Conservation (phyloP, 371 early-diverging fungal genomes). For the Mucor mucedo region DNA sequence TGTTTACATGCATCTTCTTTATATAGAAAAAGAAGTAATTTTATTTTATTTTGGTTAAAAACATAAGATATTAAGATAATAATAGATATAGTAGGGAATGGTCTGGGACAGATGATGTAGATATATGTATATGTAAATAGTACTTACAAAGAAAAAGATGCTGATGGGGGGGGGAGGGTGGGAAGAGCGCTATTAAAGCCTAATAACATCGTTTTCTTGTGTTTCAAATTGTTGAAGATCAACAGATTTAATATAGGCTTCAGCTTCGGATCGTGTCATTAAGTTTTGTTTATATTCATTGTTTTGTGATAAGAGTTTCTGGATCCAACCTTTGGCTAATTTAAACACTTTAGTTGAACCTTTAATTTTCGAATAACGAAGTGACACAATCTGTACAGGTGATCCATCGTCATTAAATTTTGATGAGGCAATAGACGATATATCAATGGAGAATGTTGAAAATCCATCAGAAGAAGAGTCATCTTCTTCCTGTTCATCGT, state of each 20-base stretch:
- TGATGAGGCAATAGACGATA: constrained; percentile 27
- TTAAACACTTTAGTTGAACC: constrained; percentile 53
- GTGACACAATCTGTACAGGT: constrained; percentile 32
- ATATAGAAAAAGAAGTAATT: too few relatives aligned
- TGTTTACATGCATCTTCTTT: too few relatives aligned
- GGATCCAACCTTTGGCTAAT: constrained; percentile 53
- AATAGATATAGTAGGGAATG: too few relatives aligned
- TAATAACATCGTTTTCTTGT: constrained; percentile 12
- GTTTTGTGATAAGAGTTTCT: constrained; percentile 26
- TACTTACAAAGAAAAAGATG: not conserved
- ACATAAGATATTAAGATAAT: too few relatives aligned
- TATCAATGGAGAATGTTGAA: constrained; percentile 45
- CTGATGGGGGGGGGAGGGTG: not conserved
- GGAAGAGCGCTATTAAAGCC: not conserved
- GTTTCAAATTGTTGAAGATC: not conserved
- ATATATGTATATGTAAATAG: not conserved
- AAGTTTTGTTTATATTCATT: not conserved
- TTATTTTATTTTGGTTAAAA: too few relatives aligned
- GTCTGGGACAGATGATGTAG: too few relatives aligned
- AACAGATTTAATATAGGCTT: constrained; percentile 21
- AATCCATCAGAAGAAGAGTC: constrained; percentile 32
- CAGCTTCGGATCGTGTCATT: constrained; percentile 11
- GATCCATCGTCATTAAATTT: constrained; percentile 20
- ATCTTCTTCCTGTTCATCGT: constrained; percentile 1
- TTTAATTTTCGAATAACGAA: constrained; percentile 41